Conservation (phyloP, 1,284 basidiomycete genomes). For the Puccinia triticina region DNA sequence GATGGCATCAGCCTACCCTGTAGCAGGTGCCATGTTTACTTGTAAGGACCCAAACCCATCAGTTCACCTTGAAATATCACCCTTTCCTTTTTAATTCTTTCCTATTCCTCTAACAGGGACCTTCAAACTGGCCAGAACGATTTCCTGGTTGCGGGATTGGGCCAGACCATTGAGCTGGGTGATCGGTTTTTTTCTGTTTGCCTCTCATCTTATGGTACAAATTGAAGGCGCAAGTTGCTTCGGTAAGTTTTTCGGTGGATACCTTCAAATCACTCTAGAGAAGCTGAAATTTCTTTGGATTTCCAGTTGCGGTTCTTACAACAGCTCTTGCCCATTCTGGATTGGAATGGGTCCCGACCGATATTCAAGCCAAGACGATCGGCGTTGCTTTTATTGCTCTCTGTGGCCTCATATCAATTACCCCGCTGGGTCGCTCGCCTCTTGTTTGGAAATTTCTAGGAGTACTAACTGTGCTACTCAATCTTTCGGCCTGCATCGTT, state of each 20-base stretch:
- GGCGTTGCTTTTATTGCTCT: neutral
- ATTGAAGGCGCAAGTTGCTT: neutral
- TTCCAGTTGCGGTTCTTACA: neutral
- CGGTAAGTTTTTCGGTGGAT: constrained; percentile 3
- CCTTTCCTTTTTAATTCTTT: neutral
- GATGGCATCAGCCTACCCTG: constrained; percentile 39
- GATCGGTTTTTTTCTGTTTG: neutral
- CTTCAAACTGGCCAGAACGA: constrained; percentile 25
- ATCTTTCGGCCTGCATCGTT: constrained; percentile 6
- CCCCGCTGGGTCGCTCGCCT: neutral
- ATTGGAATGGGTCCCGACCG: neutral
- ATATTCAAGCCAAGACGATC: neutral
- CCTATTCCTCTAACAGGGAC: constrained; percentile 12
- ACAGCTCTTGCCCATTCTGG: constrained; percentile 11
- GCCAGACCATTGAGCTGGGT: constrained; percentile 26
- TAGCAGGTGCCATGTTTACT: constrained; percentile 34
- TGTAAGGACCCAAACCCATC: constrained; percentile 27
- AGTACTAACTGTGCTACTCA: neutral
- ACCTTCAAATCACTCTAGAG: neutral
- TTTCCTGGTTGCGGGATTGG: constrained; percentile 12
- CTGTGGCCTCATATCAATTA: neutral
- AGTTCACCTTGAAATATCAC: neutral
- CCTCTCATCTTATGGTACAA: constrained; percentile 17
- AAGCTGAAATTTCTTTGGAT: neutral
- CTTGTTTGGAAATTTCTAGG: constrained; percentile 27